Conservation (phyloP, 164 flowering plant genomes). For the Tetrastigma voinierianum region DNA sequence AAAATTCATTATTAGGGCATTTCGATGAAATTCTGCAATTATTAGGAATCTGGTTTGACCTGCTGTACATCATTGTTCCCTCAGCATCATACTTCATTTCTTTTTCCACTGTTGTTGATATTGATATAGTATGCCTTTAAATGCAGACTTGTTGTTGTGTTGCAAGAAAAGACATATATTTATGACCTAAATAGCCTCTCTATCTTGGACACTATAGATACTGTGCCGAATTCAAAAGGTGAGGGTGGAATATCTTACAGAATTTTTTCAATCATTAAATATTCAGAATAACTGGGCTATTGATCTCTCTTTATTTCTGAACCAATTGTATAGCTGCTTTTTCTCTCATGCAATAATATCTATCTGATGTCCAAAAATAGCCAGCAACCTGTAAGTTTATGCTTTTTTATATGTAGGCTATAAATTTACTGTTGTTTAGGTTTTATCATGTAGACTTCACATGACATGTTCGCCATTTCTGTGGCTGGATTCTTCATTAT, state of each 20-base stretch:
- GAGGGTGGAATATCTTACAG: conserved; percentile 7
- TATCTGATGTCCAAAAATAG: not conserved
- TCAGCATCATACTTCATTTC: not conserved
- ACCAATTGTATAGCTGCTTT: too few species aligned
- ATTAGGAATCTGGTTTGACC: not conserved
- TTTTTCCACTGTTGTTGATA: not conserved
- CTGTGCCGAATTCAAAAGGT: conserved; percentile 85
- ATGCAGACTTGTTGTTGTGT: conserved; percentile 81
- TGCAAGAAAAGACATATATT: conserved; percentile 77
- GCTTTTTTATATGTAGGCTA: not conserved
- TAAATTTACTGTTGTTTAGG: not conserved
- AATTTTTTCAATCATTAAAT: not conserved
- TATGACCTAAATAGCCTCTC: conserved; percentile 74
- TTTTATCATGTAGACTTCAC: too few species aligned
- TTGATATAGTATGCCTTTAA: not conserved
- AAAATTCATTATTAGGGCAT: too few species aligned
- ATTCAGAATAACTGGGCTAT: too few species aligned
- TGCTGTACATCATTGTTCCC: not conserved
- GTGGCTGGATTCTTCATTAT: too few species aligned
- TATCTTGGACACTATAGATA: conserved; percentile 75
- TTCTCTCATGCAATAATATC: not conserved
- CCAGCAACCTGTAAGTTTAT: not conserved
- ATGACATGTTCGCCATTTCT: too few species aligned
- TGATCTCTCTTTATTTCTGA: not conserved
- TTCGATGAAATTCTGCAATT: too few species aligned